phyloP scores from a whole-genome alignment of 2,329 filamentous ascomycete genomes.

The Sporothrix mexicana region DNA sequence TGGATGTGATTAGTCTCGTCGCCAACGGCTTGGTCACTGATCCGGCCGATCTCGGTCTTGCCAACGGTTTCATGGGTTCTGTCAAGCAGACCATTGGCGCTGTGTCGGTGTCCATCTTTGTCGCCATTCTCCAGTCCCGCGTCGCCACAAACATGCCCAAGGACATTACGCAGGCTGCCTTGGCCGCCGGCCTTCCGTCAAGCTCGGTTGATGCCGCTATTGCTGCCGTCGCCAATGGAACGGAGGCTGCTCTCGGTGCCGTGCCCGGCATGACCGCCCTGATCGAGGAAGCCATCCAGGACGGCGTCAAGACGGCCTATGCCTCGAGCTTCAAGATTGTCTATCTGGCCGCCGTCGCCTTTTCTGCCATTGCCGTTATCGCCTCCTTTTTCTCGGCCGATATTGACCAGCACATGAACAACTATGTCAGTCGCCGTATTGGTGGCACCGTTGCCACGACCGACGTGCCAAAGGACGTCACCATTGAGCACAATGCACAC shows the following conservation, averaged over 20 bases:
- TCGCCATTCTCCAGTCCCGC: conserved; percentile 31
- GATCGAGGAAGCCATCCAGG: conserved; percentile 28
- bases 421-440: conserved; percentile 33
- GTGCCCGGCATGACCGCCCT: conserved; percentile 32
- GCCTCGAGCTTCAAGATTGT: conserved; percentile 29
- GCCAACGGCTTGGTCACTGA: conserved; percentile 34
- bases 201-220: conserved; percentile 25
- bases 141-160: conserved; percentile 17
- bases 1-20: conserved; percentile 30
- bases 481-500: conserved; percentile 28
- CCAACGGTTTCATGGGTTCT: conserved; percentile 35
- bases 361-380: conserved; percentile 29
- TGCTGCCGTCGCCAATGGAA: conserved; percentile 27
- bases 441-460: conserved; percentile 30
- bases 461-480: conserved; percentile 27
- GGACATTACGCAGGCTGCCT: conserved; percentile 10
- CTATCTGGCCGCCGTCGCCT: conserved; percentile 31
- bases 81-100: conserved; percentile 31
- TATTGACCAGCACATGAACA: conserved; percentile 31
- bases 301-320: conserved; percentile 28
- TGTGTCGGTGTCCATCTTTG: conserved; percentile 33
- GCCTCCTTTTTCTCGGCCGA: conserved; percentile 30
- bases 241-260: conserved; percentile 9
- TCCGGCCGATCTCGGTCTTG: conserved; percentile 33
- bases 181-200: conserved; percentile 25